Percentiles rank a stretch among this genome's conserved stretches.
Conservation (phyloP, 2,329 filamentous ascomycete genomes). For the Talaromyces sp. region DNA sequence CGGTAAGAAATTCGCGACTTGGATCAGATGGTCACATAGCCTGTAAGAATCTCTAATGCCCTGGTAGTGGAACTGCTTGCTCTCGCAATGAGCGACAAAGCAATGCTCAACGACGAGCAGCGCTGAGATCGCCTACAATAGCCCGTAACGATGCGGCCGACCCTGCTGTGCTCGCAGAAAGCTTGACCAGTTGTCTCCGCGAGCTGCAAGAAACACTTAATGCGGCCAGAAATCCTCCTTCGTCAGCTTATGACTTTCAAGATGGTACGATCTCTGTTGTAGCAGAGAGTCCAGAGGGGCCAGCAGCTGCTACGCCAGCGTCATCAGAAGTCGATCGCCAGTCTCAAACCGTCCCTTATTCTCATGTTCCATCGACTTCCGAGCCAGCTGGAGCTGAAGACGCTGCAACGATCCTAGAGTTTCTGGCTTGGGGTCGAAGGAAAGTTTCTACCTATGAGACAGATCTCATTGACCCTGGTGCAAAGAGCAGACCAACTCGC, state of each 20-base stretch:
- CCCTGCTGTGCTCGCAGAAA: not conserved
- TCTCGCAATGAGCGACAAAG: conserved; percentile 5
- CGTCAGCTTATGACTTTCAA: not conserved
- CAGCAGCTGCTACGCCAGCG: conserved; percentile 11
- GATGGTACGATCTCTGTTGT: not conserved
- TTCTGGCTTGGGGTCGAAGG: conserved; percentile 48
- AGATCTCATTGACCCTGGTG: conserved; percentile 22
- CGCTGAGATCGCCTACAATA: not conserved
- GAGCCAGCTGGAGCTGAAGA: conserved; percentile 17
- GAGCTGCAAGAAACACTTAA: conserved; percentile 5
- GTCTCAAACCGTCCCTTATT: not conserved
- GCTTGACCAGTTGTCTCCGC: conserved; percentile 8
- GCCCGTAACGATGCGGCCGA: not conserved
- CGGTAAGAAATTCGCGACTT: conserved; percentile 8
- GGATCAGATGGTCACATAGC: not conserved
- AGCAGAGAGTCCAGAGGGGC: not conserved
- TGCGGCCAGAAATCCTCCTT: conserved; percentile 1
- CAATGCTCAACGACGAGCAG: not conserved
- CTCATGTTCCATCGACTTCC: not conserved
- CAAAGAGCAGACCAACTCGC: conserved; percentile 20
- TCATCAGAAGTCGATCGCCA: conserved; percentile 7
- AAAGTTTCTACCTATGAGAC: conserved; percentile 38
- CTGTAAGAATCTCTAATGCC: not conserved
- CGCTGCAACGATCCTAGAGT: conserved; percentile 48
- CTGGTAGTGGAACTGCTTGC: conserved; percentile 11